Evolutionary conservation across 805 yeast species (phyloP).

Genomic region (Starmerella sirachaensis): DNA sequence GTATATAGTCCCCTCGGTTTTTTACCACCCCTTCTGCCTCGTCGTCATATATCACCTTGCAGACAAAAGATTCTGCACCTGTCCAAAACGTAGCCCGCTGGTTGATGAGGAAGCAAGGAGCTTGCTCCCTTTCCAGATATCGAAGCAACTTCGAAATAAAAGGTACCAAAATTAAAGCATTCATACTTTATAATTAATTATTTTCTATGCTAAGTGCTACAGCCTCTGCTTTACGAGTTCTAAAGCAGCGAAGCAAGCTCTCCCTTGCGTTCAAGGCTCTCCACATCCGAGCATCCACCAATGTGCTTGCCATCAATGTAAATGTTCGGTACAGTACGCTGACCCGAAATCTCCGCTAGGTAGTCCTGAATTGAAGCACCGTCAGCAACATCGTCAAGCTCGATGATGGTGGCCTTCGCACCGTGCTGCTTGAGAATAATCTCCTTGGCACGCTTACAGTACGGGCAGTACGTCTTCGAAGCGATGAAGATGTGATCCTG

Average conservation of each 20-base stretch:
- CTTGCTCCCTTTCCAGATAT: background rate
- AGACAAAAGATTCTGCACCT: too few species aligned
- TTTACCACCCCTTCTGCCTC: too few species aligned
- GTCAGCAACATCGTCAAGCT: constrained; percentile 36
- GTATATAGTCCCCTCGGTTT: too few species aligned
- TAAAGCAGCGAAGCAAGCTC: constrained; percentile 37
- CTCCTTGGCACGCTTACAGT: constrained; percentile 38
- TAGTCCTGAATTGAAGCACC: constrained; percentile 78
- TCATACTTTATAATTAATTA: too few species aligned
- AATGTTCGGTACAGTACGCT: constrained; percentile 85
- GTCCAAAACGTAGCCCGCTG: too few species aligned
- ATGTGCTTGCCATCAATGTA: constrained; percentile 85
- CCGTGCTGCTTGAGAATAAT: constrained; percentile 36
- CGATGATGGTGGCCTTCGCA: constrained; percentile 23
- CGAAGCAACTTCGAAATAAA: background rate
- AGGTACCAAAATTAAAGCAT: background rate
- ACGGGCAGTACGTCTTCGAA: constrained; percentile 66
- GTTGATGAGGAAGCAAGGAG: too few species aligned
- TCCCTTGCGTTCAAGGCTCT: constrained; percentile 52
- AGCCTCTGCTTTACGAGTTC: too few species aligned
- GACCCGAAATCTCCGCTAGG: constrained; percentile 66
- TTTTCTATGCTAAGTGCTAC: too few species aligned
- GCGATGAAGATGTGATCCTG: constrained; percentile 67
- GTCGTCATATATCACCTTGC: too few species aligned
- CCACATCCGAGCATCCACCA: constrained; percentile 90